phyloP scores from a whole-genome alignment of 2,329 filamentous ascomycete genomes.

The Pseudogymnoascus sp. region DNA sequence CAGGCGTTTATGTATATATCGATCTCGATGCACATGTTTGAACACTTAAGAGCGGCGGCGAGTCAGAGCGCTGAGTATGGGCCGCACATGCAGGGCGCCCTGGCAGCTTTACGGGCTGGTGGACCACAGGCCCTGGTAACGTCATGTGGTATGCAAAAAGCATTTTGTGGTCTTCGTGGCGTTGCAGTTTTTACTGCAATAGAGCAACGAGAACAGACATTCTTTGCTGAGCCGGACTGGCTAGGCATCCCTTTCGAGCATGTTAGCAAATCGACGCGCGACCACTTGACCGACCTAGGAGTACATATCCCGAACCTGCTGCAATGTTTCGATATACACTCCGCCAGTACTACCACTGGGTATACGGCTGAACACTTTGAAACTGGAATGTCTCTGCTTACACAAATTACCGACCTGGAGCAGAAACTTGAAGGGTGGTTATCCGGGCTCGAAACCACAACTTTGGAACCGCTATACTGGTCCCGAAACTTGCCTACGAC shows the following conservation, averaged over 20 bases:
- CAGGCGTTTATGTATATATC: neutral
- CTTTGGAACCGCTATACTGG: neutral
- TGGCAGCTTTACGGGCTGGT: neutral
- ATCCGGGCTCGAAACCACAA: neutral
- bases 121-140: neutral
- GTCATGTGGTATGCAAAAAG: neutral
- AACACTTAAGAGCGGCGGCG: neutral
- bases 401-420: neutral
- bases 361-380: neutral
- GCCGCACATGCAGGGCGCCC: neutral
- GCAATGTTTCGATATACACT: neutral
- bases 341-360: neutral
- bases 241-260: neutral
- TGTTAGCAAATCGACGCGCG: neutral
- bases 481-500: neutral
- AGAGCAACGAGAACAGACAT: neutral
- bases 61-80: neutral
- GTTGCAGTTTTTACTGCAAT: neutral
- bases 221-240: neutral
- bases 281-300: neutral
- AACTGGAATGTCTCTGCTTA: neutral
- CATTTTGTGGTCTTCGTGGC: neutral
- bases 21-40: neutral
- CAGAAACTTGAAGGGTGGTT: neutral
- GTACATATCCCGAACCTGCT: neutral